Base-by-base conservation (phyloP, 345 rosid genomes). In the Populus simonii region DNA sequence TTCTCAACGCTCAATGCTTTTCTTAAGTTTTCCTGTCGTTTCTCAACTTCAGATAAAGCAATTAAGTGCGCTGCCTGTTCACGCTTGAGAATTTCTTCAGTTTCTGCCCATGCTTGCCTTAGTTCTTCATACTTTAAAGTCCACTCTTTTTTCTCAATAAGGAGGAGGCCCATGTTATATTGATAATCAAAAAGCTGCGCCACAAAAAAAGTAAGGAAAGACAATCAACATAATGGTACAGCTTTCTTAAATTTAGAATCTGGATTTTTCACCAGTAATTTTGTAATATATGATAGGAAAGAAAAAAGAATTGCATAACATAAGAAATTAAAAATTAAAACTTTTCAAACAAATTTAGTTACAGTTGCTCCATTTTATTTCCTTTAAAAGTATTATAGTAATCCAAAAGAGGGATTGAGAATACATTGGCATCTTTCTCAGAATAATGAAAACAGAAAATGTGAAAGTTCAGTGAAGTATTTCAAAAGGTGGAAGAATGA, bases 71-170 rank as follows among this genome's bases (percentile, higher is more conserved):
- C 84, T 1, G 85, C 49, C 61, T 88, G 91, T 75, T 92, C 98
- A 69, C 98, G 98, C 76, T 88, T 92, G 53, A 92, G 80, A 45
- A 95, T 91, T 85, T 92, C 96, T 11, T 79, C 72, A 18, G 84
- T 86, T 83, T 93, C 99, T 74, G 84, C 87, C 53, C 89, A 69
- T 23, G 87, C 86, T 85, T 89, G 91, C 22, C 83, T 82, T 68
- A 90, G 78, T 43, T 88, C 86, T 76, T 85, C 93, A 80, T 81
- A 82, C 33, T 66, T 84, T 29, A 65, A 81, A 31, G 68, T 84
- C 97, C 93, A 91, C 79, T 91, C 89, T 74, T 89, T 88, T 84
- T 92, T 93, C 90, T 93, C 98, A 22, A 95, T 89, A 11, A 93
- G 92, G 63, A 95, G 88, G 63, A 95, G 89, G 72, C 99, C 98